Percentiles rank a stretch among this genome's conserved stretches.
Conservation (phyloP, 257 asterid species). For the Capsicum rhomboideum region DNA sequence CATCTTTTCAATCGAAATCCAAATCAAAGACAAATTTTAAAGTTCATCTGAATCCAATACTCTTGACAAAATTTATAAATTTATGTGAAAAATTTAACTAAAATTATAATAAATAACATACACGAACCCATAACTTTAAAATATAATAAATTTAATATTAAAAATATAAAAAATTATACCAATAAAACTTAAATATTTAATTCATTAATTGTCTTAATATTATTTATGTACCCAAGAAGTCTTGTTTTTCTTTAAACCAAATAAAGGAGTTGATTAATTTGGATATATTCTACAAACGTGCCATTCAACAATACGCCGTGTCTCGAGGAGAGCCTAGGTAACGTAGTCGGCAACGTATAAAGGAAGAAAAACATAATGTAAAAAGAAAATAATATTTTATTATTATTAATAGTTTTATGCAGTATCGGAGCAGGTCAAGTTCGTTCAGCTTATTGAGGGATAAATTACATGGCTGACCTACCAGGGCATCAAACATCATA, state of each 20-base stretch:
- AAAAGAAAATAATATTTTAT: not conserved
- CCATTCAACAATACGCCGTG: conserved; percentile 1
- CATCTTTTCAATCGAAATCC: not conserved
- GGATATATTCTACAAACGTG: not conserved
- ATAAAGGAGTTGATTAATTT: not conserved
- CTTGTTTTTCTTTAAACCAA: too few relatives aligned
- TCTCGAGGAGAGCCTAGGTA: not conserved
- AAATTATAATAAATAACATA: not conserved
- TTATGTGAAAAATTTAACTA: not conserved
- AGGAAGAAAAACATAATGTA: not conserved
- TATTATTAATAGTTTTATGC: too few relatives aligned
- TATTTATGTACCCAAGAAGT: not conserved
- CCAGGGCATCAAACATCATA: too few relatives aligned
- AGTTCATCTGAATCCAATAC: too few relatives aligned
- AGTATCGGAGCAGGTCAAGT: too few relatives aligned
- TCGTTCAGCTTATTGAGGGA: too few relatives aligned
- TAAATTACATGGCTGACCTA: too few relatives aligned
- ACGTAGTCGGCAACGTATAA: conserved; percentile 23
- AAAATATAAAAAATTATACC: too few relatives aligned
- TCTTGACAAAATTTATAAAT: not conserved
- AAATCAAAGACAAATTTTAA: not conserved
- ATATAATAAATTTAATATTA: too few relatives aligned
- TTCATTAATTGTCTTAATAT: too few relatives aligned
- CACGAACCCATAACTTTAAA: not conserved
- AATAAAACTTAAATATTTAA: too few relatives aligned